These are phyloP conservation scores for Bryoerythrophyllum caledonicum DNA, from an alignment of 225 moss, liverwort and hornwort species.

Conservation along the genomic window DNA sequence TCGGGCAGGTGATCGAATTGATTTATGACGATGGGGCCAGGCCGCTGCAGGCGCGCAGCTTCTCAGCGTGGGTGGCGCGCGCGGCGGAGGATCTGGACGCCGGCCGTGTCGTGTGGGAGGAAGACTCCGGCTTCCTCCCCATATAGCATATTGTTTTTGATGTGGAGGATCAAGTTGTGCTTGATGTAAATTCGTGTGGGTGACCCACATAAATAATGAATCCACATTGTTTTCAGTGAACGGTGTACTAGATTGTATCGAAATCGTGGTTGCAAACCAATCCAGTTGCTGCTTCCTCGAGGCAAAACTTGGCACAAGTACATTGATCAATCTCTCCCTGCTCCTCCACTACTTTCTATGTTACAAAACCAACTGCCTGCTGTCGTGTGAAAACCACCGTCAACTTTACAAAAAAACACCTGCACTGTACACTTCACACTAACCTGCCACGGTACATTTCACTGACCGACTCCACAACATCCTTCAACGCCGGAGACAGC, in stretches of 20 bases:
- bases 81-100: constrained; percentile 14
- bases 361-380: constrained; percentile 12
- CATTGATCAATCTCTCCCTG: background rate
- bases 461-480: too few species aligned
- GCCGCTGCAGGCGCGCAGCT: constrained; percentile 11
- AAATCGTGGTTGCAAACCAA: too few species aligned
- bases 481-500: too few species aligned
- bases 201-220: too few species aligned
- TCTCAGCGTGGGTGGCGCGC: constrained; percentile 22
- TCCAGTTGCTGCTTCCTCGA: background rate
- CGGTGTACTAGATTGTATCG: too few species aligned
- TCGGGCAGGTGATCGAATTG: constrained; percentile 31
- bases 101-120: constrained; percentile 25
- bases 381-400: constrained; percentile 20
- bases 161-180: too few species aligned
- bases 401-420: constrained; percentile 19
- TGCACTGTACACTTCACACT: constrained; percentile 30
- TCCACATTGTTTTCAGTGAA: too few species aligned
- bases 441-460: too few species aligned
- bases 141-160: too few species aligned
- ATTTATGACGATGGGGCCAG: constrained; percentile 1
- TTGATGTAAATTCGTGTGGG: too few species aligned
- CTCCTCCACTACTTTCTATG: too few species aligned
- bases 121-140: too few species aligned
- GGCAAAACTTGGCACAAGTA: constrained; percentile 9